phyloP scores from a whole-genome alignment of 2,329 filamentous ascomycete genomes.

The Colletotrichum sp. region DNA sequence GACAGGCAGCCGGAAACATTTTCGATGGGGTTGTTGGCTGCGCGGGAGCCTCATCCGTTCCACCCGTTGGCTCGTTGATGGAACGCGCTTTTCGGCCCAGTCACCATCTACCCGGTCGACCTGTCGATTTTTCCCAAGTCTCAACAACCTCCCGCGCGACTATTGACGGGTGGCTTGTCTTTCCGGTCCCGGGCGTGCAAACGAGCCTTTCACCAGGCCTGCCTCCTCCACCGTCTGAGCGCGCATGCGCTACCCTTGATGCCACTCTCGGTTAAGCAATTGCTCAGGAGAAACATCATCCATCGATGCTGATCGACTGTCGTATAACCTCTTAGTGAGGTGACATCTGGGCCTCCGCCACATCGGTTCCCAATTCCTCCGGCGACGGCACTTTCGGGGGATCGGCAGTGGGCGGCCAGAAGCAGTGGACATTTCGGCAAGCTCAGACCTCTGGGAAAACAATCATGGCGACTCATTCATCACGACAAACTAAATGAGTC shows the following conservation, averaged over 20 bases:
- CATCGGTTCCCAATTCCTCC: background rate
- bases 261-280: conserved; percentile 22
- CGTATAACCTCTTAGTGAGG: background rate
- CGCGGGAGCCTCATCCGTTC: background rate
- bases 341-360: background rate
- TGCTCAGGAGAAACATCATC: conserved; percentile 1
- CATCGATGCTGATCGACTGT: conserved; percentile 3
- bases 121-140: background rate
- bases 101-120: background rate
- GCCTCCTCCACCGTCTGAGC: conserved; percentile 17
- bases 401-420: background rate
- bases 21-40: background rate
- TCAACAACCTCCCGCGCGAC: conserved; percentile 6
- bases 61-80: background rate
- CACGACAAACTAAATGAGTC: background rate
- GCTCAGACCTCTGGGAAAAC: background rate
- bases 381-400: background rate
- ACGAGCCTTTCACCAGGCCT: background rate
- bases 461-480: background rate
- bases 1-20: background rate
- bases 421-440: background rate
- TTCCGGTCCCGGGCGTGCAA: background rate
- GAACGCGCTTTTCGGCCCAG: background rate
- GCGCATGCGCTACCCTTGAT: background rate
- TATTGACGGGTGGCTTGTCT: conserved; percentile 18